Percentiles rank a stretch among this genome's conserved stretches.
Conservation (phyloP, 371 early-diverging fungal genomes). For the Mortierella sp. region DNA sequence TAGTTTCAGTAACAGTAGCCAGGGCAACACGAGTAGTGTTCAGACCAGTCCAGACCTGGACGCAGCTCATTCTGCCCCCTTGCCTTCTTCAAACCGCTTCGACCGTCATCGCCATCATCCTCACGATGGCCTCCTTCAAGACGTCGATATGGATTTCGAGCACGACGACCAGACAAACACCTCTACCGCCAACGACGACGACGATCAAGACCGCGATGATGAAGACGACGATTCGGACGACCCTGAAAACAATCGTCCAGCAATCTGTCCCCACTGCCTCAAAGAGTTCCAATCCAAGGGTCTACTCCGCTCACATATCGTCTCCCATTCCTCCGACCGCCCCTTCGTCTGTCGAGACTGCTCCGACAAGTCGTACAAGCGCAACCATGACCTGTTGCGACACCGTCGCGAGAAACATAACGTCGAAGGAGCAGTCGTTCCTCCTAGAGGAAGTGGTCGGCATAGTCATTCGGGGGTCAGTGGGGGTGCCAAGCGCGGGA, state of each 20-base stretch:
- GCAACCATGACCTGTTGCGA: conserved; percentile 52
- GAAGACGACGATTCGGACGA: conserved; percentile 26
- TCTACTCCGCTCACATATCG: conserved; percentile 51
- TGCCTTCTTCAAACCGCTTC: not conserved
- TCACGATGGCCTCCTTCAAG: not conserved
- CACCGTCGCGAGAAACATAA: conserved; percentile 55
- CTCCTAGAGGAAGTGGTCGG: conserved; percentile 37
- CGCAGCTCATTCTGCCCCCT: not conserved
- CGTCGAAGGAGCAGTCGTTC: conserved; percentile 22
- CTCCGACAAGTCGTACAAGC: conserved; percentile 51
- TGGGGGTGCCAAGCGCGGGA: not conserved
- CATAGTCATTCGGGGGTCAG: not conserved
- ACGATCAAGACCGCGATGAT: not conserved
- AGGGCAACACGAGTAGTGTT: not conserved
- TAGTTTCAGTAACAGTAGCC: conserved; percentile 9
- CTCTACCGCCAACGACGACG: not conserved
- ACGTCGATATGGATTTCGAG: not conserved
- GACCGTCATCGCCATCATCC: not conserved
- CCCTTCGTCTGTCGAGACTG: conserved; percentile 53
- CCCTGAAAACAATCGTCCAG: conserved; percentile 22
- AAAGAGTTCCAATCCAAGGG: conserved; percentile 51
- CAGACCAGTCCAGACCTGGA: conserved; percentile 25
- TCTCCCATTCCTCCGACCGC: conserved; percentile 41
- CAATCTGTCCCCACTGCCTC: conserved; percentile 35
- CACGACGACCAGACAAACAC: not conserved